Percentiles rank a stretch among this genome's conserved stretches.
These are phyloP conservation scores for Lepidium sativum DNA, from an alignment of 345 rosid species.

Conservation along the genomic window DNA sequence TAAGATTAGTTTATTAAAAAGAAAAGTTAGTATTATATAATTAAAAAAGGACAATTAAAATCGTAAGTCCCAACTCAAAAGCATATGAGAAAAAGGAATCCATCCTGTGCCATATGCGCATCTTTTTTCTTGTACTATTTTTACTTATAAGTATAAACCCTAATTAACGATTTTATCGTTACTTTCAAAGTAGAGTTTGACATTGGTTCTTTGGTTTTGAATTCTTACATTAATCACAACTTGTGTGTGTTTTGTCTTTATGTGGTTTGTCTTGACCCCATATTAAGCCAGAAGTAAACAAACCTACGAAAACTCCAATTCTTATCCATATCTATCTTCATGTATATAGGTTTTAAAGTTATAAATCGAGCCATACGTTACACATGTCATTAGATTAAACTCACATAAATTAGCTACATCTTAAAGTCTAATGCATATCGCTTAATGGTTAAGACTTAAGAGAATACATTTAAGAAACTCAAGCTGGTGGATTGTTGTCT, in stretches of 20 bases:
- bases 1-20: not conserved
- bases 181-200: conserved; percentile 19
- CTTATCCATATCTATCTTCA: conserved; percentile 18
- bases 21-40: not conserved
- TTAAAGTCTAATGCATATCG: not conserved
- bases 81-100: conserved; percentile 26
- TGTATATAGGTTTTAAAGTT: not conserved
- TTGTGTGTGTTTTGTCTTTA: conserved; percentile 1
- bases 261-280: not conserved
- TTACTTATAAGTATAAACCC: not conserved
- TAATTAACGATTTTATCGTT: conserved; percentile 9
- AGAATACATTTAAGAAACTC: not conserved
- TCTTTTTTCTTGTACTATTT: not conserved
- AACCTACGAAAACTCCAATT: conserved; percentile 4
- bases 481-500: not conserved
- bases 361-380: not conserved
- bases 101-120: conserved; percentile 14
- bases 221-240: conserved; percentile 10
- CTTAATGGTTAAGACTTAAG: conserved; percentile 5
- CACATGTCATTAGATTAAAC: conserved; percentile 7
- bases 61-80: conserved; percentile 24
- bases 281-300: conserved; percentile 8
- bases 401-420: not conserved
- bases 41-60: conserved; percentile 1
- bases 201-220: conserved; percentile 13